A percentile compares a stretch with the other conserved stretches of the same genome.
These are phyloP conservation scores for Agrocybe pediades DNA, from an alignment of 768 basidiomycete genomes.

Conservation along the genomic window DNA sequence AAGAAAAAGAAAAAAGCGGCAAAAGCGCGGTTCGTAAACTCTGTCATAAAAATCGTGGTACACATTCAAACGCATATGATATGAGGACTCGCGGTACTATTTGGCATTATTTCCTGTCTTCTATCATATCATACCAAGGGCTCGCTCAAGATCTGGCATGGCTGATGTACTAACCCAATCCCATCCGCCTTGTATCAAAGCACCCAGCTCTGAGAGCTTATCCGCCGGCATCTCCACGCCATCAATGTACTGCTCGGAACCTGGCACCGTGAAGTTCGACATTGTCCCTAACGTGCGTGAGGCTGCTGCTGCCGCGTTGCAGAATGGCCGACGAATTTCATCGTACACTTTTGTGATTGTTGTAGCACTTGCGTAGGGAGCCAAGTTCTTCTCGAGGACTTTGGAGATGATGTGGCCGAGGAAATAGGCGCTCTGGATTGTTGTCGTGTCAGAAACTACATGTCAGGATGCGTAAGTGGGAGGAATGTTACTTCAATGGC, in stretches of 20 bases:
- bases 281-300: slow-evolving; percentile 38
- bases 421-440: too few relatives aligned
- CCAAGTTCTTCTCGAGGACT: slow-evolving; percentile 27
- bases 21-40: too few relatives aligned
- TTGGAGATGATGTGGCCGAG: slow-evolving; percentile 46
- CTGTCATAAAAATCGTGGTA: too few relatives aligned
- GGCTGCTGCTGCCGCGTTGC: slow-evolving; percentile 30
- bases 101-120: too few relatives aligned
- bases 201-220: slow-evolving; percentile 35
- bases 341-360: slow-evolving; percentile 41
- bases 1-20: too few relatives aligned
- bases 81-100: too few relatives aligned
- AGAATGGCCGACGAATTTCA: slow-evolving; percentile 44
- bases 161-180: slow-evolving; percentile 48
- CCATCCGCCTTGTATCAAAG: slow-evolving; percentile 46
- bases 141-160: slow-evolving; percentile 25
- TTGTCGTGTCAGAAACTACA: too few relatives aligned
- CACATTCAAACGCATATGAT: too few relatives aligned
- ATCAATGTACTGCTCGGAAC: slow-evolving; percentile 21
- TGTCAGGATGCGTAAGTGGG: too few relatives aligned
- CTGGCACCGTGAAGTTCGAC: slow-evolving; percentile 33
- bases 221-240: slow-evolving; percentile 17
- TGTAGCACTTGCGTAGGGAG: slow-evolving; percentile 29
- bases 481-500: too few relatives aligned
- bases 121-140: slow-evolving; percentile 20